Evolutionary conservation across 345 rosid genomes (phyloP).

Genomic region (Aegle marmelos): DNA sequence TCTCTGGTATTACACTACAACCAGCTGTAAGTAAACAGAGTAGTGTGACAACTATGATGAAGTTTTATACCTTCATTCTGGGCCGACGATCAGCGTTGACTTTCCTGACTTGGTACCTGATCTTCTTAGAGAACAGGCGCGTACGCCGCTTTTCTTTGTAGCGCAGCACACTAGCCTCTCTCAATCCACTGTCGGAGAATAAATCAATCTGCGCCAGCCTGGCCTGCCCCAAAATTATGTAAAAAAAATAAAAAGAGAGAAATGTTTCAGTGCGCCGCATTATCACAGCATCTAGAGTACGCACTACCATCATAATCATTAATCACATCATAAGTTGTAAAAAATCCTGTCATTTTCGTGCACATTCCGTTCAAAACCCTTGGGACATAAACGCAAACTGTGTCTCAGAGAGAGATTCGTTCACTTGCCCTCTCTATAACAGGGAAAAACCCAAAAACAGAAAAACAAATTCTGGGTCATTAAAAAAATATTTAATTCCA

Average conservation of each 20-base stretch:
- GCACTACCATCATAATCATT: background rate
- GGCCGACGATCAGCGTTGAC: constrained; percentile 89
- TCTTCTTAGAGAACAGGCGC: constrained; percentile 86
- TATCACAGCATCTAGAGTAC: background rate
- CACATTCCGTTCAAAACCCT: background rate
- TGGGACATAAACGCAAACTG: background rate
- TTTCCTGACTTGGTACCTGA: constrained; percentile 88
- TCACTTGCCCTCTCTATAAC: background rate
- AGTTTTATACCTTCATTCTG: constrained; percentile 67
- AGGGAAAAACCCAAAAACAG: background rate
- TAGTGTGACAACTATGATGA: background rate
- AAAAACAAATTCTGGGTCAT: background rate
- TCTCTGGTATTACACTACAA: background rate
- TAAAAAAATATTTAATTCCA: background rate
- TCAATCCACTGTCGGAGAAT: constrained; percentile 55
- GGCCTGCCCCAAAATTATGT: constrained; percentile 45
- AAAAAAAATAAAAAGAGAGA: background rate
- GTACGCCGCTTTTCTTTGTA: constrained; percentile 88
- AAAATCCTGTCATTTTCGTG: background rate
- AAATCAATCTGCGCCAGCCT: constrained; percentile 77
- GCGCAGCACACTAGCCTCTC: constrained; percentile 88
- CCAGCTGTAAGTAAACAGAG: background rate
- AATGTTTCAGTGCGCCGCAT: constrained; percentile 10
- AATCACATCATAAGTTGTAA: background rate
- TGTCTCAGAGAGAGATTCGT: too few relatives aligned